Evolutionary conservation across 2,329 filamentous ascomycete genomes (phyloP).

Genomic region (Fusarium abutilonis): DNA sequence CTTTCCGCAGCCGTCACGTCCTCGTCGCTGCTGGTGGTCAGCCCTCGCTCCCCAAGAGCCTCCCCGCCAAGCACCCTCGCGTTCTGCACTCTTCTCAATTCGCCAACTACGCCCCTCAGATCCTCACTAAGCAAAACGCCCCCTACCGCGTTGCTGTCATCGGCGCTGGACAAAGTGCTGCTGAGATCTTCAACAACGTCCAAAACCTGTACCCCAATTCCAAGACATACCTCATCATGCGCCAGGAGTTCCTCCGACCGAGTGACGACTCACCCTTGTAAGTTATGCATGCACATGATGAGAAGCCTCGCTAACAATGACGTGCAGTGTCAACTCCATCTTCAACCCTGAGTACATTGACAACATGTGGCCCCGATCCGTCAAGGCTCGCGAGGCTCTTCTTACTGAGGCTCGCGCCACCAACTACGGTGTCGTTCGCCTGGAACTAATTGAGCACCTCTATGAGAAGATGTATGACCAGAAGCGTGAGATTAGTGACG

Average conservation of each 20-base stretch:
- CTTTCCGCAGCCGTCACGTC: conserved; percentile 72
- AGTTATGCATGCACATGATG: conserved; percentile 50
- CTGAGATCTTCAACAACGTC: conserved; percentile 94
- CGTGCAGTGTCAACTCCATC: conserved; percentile 86
- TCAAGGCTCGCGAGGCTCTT: conserved; percentile 67
- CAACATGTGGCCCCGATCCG: conserved; percentile 74
- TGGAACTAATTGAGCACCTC: conserved; percentile 88
- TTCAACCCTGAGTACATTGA: conserved; percentile 92
- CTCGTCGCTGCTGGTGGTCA: conserved; percentile 67
- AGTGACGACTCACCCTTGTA: conserved; percentile 97
- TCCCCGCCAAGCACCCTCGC: conserved; percentile 74
- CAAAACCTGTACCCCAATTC: conserved; percentile 84
- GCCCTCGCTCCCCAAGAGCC: conserved; percentile 74
- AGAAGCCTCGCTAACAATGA: conserved; percentile 40
- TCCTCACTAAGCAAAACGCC: conserved; percentile 65
- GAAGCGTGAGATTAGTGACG: conserved; percentile 72
- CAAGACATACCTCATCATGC: conserved; percentile 80
- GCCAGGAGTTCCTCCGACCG: conserved; percentile 82
- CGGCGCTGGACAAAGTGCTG: conserved; percentile 90
- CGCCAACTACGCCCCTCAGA: conserved; percentile 68
- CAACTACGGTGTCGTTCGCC: conserved; percentile 93
- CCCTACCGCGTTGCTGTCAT: conserved; percentile 83
- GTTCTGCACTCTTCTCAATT: conserved; percentile 93
- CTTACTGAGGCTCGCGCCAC: conserved; percentile 80
- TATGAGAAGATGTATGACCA: conserved; percentile 92